phyloP scores from a whole-genome alignment of 345 rosid species.

The Linum usitatissimum region DNA sequence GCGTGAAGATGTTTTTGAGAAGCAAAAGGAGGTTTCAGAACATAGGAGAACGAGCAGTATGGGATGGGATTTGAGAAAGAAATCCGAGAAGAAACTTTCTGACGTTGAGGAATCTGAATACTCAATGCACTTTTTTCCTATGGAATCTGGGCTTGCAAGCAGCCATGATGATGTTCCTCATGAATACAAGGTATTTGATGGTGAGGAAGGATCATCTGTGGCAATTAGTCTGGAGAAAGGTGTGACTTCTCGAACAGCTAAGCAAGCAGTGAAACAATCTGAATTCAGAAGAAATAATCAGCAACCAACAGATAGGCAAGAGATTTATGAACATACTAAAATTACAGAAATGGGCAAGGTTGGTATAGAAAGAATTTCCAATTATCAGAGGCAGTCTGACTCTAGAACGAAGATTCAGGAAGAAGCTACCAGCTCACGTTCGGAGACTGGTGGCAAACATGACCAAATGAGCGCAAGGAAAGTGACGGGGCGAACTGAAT shows the following conservation, averaged over 20 bases:
- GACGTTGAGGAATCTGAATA: slow-evolving; percentile 35
- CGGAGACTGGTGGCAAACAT: slow-evolving; percentile 21
- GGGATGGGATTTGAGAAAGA: slow-evolving; percentile 55
- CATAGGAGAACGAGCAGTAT: slow-evolving; percentile 20
- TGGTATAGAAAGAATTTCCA: slow-evolving; percentile 28
- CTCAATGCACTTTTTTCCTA: slow-evolving; percentile 30
- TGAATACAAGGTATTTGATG: neutral
- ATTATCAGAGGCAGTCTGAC: slow-evolving; percentile 32
- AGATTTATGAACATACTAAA: slow-evolving; percentile 26
- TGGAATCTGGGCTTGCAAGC: slow-evolving; percentile 21
- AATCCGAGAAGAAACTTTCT: slow-evolving; percentile 54
- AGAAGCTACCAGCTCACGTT: slow-evolving; percentile 27
- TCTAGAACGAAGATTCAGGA: slow-evolving; percentile 30
- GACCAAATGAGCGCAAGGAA: slow-evolving; percentile 27
- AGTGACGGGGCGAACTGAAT: slow-evolving; percentile 21
- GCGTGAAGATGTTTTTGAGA: slow-evolving; percentile 10
- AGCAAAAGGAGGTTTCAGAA: slow-evolving; percentile 16
- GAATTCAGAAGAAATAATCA: slow-evolving; percentile 30
- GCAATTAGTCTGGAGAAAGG: slow-evolving; percentile 26
- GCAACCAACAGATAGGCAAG: slow-evolving; percentile 29
- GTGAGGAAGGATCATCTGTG: slow-evolving; percentile 24
- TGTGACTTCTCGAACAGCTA: slow-evolving; percentile 26
- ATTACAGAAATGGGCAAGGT: slow-evolving; percentile 26
- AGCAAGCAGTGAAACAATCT: slow-evolving; percentile 19
- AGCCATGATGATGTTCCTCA: slow-evolving; percentile 15